phyloP scores from a whole-genome alignment of 2,329 filamentous ascomycete genomes.

The Pseudocercospora musae region DNA sequence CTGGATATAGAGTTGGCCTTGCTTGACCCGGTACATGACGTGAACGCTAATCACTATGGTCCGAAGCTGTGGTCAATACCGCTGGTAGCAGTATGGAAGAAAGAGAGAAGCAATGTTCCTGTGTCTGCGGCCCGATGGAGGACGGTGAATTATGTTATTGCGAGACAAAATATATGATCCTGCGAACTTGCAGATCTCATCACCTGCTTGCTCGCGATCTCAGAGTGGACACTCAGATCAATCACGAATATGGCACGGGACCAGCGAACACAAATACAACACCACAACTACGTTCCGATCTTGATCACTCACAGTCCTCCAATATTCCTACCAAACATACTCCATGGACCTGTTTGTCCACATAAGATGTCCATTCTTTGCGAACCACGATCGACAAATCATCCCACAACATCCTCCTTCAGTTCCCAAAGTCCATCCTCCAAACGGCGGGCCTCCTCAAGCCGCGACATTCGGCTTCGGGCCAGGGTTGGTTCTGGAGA shows the following conservation, averaged over 20 bases:
- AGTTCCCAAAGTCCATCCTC: not conserved
- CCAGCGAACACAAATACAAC: not conserved
- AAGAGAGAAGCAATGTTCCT: not conserved
- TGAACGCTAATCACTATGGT: not conserved
- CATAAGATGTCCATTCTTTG: not conserved
- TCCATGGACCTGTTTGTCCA: not conserved
- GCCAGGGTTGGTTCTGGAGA: not conserved
- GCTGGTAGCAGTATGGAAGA: not conserved
- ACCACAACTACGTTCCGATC: not conserved
- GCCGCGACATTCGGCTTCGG: not conserved
- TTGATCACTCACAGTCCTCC: not conserved
- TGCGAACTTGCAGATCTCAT: not conserved
- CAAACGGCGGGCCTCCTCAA: not conserved
- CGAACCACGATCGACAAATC: not conserved
- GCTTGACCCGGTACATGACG: not conserved
- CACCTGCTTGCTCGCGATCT: not conserved
- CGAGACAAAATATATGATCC: not conserved
- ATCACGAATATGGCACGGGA: not conserved
- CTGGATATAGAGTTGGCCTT: not conserved
- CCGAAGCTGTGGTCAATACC: not conserved
- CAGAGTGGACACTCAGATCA: too few relatives aligned
- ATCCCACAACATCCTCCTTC: not conserved
- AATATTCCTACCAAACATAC: not conserved
- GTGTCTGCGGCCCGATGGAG: not conserved
- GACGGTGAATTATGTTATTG: not conserved